Conservation (phyloP, 139 green algal genomes). For the Axilococcus clingmanii region DNA sequence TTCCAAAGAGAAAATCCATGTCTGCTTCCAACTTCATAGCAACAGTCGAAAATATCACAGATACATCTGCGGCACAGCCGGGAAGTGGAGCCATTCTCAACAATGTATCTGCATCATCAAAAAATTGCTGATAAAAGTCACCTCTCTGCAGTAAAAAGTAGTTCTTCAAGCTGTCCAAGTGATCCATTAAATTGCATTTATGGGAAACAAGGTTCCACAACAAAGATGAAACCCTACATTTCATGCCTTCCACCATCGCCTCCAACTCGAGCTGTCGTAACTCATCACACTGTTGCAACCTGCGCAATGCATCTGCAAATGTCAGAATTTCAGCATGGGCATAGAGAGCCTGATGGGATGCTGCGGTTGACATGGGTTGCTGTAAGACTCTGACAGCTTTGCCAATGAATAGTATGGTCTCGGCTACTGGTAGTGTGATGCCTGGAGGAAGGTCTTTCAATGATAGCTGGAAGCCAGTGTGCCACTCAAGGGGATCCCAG, state of each 20-base stretch:
- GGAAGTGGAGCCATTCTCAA: constrained; percentile 45
- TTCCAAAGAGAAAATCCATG: constrained; percentile 38
- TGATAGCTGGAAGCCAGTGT: constrained; percentile 32
- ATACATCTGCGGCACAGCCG: constrained; percentile 49
- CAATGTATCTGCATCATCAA: constrained; percentile 54
- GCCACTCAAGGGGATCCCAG: not conserved
- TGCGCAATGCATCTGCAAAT: constrained; percentile 28
- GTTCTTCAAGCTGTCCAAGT: constrained; percentile 63
- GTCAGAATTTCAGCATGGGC: constrained; percentile 18
- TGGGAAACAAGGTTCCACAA: constrained; percentile 72
- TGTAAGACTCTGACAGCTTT: constrained; percentile 69
- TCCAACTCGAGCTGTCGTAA: constrained; percentile 3
- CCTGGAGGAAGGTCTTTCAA: constrained; percentile 40
- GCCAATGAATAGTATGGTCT: constrained; percentile 68
- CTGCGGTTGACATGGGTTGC: constrained; percentile 28
- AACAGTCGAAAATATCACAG: constrained; percentile 41
- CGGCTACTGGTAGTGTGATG: constrained; percentile 39
- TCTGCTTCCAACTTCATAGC: constrained; percentile 43
- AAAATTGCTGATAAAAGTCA: constrained; percentile 75
- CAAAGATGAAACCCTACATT: constrained; percentile 34
- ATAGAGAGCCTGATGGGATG: not conserved
- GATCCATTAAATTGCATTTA: constrained; percentile 49
- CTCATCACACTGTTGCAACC: constrained; percentile 28
- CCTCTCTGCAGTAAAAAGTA: constrained; percentile 74
- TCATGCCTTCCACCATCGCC: not conserved